These are phyloP conservation scores for Bruguiera hainesii DNA, from an alignment of 441 rosid species.

Conservation along the genomic window DNA sequence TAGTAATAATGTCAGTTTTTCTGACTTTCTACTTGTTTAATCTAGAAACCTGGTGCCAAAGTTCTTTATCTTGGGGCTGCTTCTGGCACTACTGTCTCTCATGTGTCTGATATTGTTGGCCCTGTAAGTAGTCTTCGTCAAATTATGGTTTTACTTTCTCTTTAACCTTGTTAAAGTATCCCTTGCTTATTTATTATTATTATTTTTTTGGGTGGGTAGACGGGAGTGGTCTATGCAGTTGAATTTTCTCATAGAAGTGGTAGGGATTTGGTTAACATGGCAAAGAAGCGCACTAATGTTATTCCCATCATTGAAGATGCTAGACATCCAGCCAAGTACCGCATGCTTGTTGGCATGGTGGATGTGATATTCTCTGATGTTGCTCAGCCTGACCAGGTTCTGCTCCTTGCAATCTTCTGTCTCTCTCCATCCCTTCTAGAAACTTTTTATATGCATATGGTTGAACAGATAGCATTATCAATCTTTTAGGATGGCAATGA, in stretches of 20 bases:
- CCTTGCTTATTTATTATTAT: conserved; percentile 5
- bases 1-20: neutral
- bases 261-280: conserved; percentile 94
- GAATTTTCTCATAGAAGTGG: conserved; percentile 96
- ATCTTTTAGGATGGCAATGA: neutral
- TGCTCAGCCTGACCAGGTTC: conserved; percentile 97
- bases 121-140: conserved; percentile 47
- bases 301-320: conserved; percentile 95
- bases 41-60: conserved; percentile 77
- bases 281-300: conserved; percentile 80
- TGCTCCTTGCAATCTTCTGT: conserved; percentile 12
- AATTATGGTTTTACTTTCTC: neutral
- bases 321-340: conserved; percentile 82
- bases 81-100: conserved; percentile 88
- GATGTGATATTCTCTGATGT: conserved; percentile 96
- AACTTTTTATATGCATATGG: neutral
- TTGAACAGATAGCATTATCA: neutral
- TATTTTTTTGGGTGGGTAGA: conserved; percentile 29
- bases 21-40: neutral
- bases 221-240: conserved; percentile 80
- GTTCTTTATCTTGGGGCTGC: conserved; percentile 95
- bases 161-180: neutral
- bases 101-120: conserved; percentile 84
- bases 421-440: neutral
- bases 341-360: conserved; percentile 95